Evolutionary conservation across 2,329 filamentous ascomycete species (phyloP).

Genomic region (Alternaria ventricosa): DNA sequence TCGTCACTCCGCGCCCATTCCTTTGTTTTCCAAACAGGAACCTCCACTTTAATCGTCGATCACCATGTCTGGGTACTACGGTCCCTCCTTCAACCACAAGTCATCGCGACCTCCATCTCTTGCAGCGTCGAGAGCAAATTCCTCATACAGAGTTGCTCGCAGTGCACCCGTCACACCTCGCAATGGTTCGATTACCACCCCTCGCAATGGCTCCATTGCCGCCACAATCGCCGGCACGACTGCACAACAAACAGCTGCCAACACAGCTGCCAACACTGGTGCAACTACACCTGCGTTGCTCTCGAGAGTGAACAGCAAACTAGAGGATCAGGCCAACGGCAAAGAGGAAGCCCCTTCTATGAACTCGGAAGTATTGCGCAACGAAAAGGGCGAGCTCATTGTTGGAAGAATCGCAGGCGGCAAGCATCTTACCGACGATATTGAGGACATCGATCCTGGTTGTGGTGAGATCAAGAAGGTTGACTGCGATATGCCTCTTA

Average conservation of each 20-base stretch:
- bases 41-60: neutral
- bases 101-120: conserved; percentile 19
- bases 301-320: conserved; percentile 21
- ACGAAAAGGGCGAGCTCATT: conserved; percentile 33
- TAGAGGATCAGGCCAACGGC: conserved; percentile 3
- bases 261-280: conserved; percentile 19
- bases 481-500: conserved; percentile 37
- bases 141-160: conserved; percentile 14
- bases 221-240: conserved; percentile 17
- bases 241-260: conserved; percentile 16
- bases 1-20: neutral
- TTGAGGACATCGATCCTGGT: conserved; percentile 31
- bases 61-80: conserved; percentile 25
- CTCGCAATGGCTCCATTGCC: conserved; percentile 18
- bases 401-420: conserved; percentile 33
- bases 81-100: conserved; percentile 20
- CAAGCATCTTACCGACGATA: conserved; percentile 27
- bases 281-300: conserved; percentile 17
- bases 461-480: conserved; percentile 33
- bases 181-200: conserved; percentile 19
- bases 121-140: conserved; percentile 22
- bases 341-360: conserved; percentile 10
- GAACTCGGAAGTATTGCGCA: conserved; percentile 24
- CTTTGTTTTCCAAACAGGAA: conserved; percentile 1
- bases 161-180: conserved; percentile 20